A percentile compares a stretch with the other conserved stretches of the same genome.
These are phyloP conservation scores for Rutidosis leptorrhynchoides DNA, from an alignment of 129 eudicot genomes.

Conservation along the genomic window DNA sequence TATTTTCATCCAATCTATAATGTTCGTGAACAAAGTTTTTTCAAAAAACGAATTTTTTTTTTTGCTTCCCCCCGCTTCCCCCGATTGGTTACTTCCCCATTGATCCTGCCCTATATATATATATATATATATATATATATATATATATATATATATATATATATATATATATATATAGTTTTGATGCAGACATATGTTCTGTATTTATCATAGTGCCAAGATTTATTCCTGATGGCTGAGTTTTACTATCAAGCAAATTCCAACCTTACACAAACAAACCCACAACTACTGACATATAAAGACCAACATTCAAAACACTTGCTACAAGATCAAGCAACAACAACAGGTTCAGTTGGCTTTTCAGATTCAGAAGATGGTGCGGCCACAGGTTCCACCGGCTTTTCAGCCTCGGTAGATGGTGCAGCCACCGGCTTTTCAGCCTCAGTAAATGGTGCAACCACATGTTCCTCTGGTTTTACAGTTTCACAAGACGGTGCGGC, in stretches of 20 bases:
- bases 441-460: constrained; percentile 21
- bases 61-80: too few species aligned
- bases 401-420: constrained; percentile 22
- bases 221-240: constrained; percentile 32
- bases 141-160: too few species aligned
- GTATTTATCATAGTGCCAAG: constrained; percentile 28
- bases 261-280: constrained; percentile 30
- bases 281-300: constrained; percentile 19
- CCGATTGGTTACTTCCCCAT: too few species aligned
- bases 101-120: too few species aligned
- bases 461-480: constrained; percentile 13
- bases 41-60: too few species aligned
- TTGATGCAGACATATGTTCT: background rate
- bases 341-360: constrained; percentile 26
- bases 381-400: constrained; percentile 28
- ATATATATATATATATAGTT: too few species aligned
- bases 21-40: too few species aligned
- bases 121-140: too few species aligned
- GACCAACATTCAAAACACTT: constrained; percentile 8
- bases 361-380: constrained; percentile 19
- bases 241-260: constrained; percentile 23
- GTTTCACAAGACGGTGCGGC: constrained; percentile 25
- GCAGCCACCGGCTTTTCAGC: constrained; percentile 13
- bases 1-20: too few species aligned
- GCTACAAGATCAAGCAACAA: constrained; percentile 22